Base-by-base conservation (phyloP, 371 early-diverging fungal genomes). In the Rozella allomycis region DNA sequence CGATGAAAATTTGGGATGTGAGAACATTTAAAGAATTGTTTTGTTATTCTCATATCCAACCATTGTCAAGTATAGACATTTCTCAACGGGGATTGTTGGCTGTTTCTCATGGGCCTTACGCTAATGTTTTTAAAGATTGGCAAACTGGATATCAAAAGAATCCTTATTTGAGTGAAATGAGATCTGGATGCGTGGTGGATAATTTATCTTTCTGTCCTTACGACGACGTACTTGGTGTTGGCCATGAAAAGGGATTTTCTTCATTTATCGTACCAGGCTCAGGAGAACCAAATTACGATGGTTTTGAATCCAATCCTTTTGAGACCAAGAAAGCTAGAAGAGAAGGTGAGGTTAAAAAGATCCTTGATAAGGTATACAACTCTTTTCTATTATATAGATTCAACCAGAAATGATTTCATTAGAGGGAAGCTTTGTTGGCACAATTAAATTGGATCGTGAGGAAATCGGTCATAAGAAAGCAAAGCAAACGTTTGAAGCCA, bases 281-380 rank as follows among this genome's bases (percentile, higher is more conserved):
- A 22, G 94, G 96, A 40, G 91, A 96, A 52, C 83, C 96, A 45
- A 85, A 85, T 71, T 91, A 78, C 63, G 96, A 96, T 54, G 62
- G 79, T 9, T 46, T 82, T 26, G 90, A 83, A 47, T 80, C 79
- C 37, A 90, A 88, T 58, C 96, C 93, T 21, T 97, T 69, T 72
- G 73, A 82, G 52, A 91, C 83, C 4, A 65, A 53, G 43, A 75
- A 72, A 48, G 87, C 90, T 54, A 62, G 91, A 40, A 75, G 74
- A 52, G 87, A 94, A 47, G 43, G 60, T 33, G 97, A 96, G 56
- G 90, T 98, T 11, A 79, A 78, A 46, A 47, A 54, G 37, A 57
- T 98, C 27, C 48, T 98, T 49, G 93, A 97, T 44, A 83, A 87
- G 60, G 64, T 82, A 44, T 18, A 39, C 42, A 26, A 41, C 39